Base-by-base conservation (phyloP, 1,284 basidiomycete genomes). In the Bothia castanella region DNA sequence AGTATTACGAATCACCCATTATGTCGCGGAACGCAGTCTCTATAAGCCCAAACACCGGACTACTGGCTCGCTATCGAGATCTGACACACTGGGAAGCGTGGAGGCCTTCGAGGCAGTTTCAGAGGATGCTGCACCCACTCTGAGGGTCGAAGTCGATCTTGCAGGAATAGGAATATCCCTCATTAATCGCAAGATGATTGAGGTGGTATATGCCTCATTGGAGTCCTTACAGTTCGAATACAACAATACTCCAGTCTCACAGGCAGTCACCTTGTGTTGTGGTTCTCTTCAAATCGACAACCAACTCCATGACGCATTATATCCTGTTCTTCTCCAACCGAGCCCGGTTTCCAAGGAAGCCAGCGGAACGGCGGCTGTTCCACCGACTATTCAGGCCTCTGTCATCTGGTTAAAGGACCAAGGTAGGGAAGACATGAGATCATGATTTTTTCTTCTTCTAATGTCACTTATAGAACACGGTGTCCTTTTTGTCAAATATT, bases 401-500 rank as follows among this genome's bases (percentile, higher is more conserved):
- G 75, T 95, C 2, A 87, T 95, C 49, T 85, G 95, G 71, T 74
- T 98, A 53, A 98, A 97, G 65, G 97, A 99, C 64, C 83, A 92
- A 75, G 89, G 94, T 92, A 54, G 61, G 74, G 56, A 23, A 34
- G 11, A 25, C 31, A 21, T 49, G 11, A 5, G 8, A 44, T 25
- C n/a, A 30, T 40, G 3, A 13, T 10, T 8, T 35, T 8, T 27
- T 16, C 42, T 27, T 30, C 31, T 48, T 36, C 44, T 51, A 7
- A 58, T 14, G 14, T 23, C 13, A 3, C 19, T 36, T 27, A 36
- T 38, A 95, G 93, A 89, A 25, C 97, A 99, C 60, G 97, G 97
- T 17, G 97, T 99, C 16, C 73, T 90, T 35, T 99, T 97, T 69
- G 79, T 99, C 73, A 99, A 99, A 73, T 99, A 99, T 64, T 97